These are phyloP conservation scores for Tulasnella sp. DNA, from an alignment of 768 basidiomycete species.

Conservation along the genomic window DNA sequence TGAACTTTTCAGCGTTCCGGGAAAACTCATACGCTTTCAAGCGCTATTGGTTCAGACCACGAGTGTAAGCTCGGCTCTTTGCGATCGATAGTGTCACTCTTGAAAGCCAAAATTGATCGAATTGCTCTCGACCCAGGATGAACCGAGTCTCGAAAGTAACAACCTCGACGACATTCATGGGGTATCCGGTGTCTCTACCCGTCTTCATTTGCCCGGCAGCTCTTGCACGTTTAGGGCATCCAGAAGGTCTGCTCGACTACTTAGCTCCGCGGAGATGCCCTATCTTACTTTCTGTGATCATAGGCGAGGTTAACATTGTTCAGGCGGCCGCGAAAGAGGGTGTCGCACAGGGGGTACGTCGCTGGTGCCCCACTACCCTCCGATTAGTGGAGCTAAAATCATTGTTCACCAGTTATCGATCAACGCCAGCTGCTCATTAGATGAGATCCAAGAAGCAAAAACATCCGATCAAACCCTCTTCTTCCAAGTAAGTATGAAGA, in stretches of 20 bases:
- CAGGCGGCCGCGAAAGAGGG: conserved; percentile 60
- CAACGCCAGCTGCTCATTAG: conserved; percentile 63
- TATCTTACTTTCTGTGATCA: not conserved
- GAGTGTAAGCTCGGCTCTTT: conserved; percentile 47
- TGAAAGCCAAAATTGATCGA: conserved; percentile 2
- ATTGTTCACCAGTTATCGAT: conserved; percentile 38
- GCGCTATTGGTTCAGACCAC: conserved; percentile 81
- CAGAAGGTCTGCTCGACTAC: conserved; percentile 48
- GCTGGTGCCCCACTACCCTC: not conserved
- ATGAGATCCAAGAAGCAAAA: conserved; percentile 56
- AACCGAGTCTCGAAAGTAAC: conserved; percentile 59
- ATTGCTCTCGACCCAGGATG: conserved; percentile 41
- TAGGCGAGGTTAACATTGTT: conserved; percentile 79
- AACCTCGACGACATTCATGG: conserved; percentile 69
- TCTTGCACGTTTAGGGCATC: conserved; percentile 82
- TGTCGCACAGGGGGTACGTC: conserved; percentile 60
- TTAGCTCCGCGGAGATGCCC: not conserved
- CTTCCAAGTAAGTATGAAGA: conserved; percentile 51
- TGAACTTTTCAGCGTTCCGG: conserved; percentile 45
- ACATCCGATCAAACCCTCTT: conserved; percentile 62
- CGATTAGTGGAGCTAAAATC: not conserved
- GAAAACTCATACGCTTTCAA: conserved; percentile 80
- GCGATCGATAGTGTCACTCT: not conserved
- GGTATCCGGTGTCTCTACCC: conserved; percentile 67
- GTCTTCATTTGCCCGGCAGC: conserved; percentile 82